Conservation (phyloP, 805 yeast genomes). For the Millerozyma miso region DNA sequence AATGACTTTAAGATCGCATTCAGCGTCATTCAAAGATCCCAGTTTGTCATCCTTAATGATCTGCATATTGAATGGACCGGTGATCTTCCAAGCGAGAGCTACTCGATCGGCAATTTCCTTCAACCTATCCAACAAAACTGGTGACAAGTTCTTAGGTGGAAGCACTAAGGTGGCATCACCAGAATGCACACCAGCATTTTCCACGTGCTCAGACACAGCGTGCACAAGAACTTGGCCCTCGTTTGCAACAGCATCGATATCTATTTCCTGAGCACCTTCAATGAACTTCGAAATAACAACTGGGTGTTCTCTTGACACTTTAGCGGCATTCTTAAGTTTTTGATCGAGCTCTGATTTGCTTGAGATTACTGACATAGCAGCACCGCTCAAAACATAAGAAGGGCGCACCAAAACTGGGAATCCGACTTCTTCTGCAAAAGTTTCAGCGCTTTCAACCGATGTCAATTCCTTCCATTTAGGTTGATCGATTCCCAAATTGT, state of each 20-base stretch:
- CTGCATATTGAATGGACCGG: slow-evolving; percentile 99
- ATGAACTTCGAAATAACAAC: slow-evolving; percentile 96
- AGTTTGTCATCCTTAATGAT: slow-evolving; percentile 73
- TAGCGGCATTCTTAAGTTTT: slow-evolving; percentile 82
- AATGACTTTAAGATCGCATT: slow-evolving; percentile 77
- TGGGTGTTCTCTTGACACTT: slow-evolving; percentile 94
- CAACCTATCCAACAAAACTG: slow-evolving; percentile 62
- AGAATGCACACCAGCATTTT: slow-evolving; percentile 97
- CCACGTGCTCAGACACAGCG: slow-evolving; percentile 96
- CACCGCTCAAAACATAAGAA: slow-evolving; percentile 94
- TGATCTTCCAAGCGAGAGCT: slow-evolving; percentile 89
- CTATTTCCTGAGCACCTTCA: slow-evolving; percentile 94
- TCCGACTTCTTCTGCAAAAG: slow-evolving; percentile 79
- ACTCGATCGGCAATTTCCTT: slow-evolving; percentile 90
- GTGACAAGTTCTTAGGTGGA: slow-evolving; percentile 82
- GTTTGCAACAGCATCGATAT: slow-evolving; percentile 92
- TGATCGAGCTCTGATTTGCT: slow-evolving; percentile 73
- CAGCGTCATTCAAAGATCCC: slow-evolving; percentile 53
- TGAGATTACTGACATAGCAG: slow-evolving; percentile 94
- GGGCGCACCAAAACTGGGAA: slow-evolving; percentile 98
- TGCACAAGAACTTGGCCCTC: slow-evolving; percentile 87
- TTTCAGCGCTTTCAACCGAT: slow-evolving; percentile 78
- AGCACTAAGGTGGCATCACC: slow-evolving; percentile 96
- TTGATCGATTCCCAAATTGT: slow-evolving; percentile 90
- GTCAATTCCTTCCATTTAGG: slow-evolving; percentile 97